Evolutionary conservation across 805 yeast species (phyloP).

Genomic region (Lipomyces kockii): DNA sequence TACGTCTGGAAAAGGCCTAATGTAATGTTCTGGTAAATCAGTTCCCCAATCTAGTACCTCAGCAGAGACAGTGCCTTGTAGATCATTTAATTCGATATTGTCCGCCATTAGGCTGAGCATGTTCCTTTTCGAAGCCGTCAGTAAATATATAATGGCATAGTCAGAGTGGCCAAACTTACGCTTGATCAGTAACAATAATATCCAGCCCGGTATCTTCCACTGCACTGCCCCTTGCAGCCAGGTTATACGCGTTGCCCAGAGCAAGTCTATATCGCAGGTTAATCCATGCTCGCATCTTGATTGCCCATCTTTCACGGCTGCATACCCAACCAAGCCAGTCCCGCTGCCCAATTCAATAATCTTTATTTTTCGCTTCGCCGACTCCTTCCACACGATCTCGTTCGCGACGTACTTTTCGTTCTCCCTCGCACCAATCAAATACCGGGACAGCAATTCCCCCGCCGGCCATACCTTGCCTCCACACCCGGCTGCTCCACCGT

Average conservation of each 20-base stretch:
- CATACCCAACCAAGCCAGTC: slow-evolving; percentile 59
- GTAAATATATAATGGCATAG: neutral
- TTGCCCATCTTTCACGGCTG: neutral
- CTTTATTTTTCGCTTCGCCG: slow-evolving; percentile 31
- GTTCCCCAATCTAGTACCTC: slow-evolving; percentile 55
- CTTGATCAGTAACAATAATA: slow-evolving; percentile 57
- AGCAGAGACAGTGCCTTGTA: slow-evolving; percentile 49
- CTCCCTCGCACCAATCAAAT: slow-evolving; percentile 44
- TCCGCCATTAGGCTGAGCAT: slow-evolving; percentile 54
- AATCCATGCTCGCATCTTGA: neutral
- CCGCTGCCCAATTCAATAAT: slow-evolving; percentile 63
- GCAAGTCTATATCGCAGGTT: slow-evolving; percentile 37
- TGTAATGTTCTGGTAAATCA: slow-evolving; percentile 47
- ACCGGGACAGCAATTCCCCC: slow-evolving; percentile 58
- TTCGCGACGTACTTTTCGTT: slow-evolving; percentile 24
- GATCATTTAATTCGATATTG: slow-evolving; percentile 52
- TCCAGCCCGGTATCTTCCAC: slow-evolving; percentile 40
- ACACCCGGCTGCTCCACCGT: slow-evolving; percentile 64
- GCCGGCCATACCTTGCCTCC: slow-evolving; percentile 71
- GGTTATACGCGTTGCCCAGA: slow-evolving; percentile 41
- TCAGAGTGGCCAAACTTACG: slow-evolving; percentile 33
- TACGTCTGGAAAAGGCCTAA: slow-evolving; percentile 48
- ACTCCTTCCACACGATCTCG: slow-evolving; percentile 22
- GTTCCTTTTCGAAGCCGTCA: slow-evolving; percentile 35
- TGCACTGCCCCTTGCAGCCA: slow-evolving; percentile 25